Base-by-base conservation (phyloP, 495 filamentous ascomycete species). In the Evansstolkia leycettana region DNA sequence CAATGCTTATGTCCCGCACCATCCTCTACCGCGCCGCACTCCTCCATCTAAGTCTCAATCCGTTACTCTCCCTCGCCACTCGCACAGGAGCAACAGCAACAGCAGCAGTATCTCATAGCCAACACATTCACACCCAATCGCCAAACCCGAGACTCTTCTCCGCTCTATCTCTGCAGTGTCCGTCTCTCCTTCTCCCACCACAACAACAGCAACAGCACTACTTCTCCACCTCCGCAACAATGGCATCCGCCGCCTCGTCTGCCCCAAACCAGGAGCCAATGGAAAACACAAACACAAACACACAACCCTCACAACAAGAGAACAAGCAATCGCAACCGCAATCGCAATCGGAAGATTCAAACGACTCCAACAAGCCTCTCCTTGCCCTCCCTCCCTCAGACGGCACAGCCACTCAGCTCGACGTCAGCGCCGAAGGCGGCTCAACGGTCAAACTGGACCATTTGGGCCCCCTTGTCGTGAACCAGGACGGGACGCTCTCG, bases 381-480 rank as follows among this genome's bases (percentile, higher is more conserved):
- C 60, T 65, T 27, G 53, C 61, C 7, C 42, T 51, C 11, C 48
- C 48, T 12, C 36, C 28, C 33, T 39, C 46, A 16, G 33, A 43
- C 42, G 2, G 29, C 35, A 34, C 5, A 28, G 35, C 7, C 17
- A 51, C 17, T 11, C 33, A 50, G 12, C 58, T 76, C 4, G 65
- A 71, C n/a, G 49, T 79, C 1, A 62, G 65, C 30, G 61, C 62
- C 4, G 43, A 50, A 23, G 58, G 52, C 30, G 54, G 56, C 13
- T 54, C 58, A 2, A 54, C 62, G 1, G 59, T 76, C 2, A 64
- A 58, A 11, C 54, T 80, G 0, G 73, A 78, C 47, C 62, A 70
- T 36, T 51, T 83, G 0, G 78, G 78, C 0, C 78, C 78, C 2
- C 66, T 81, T 53, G 74, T 83, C 1, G 73, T 83, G n/a, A 76